phyloP scores from a whole-genome alignment of 78 protist genomes.

The Dictyostelium purpureum region DNA sequence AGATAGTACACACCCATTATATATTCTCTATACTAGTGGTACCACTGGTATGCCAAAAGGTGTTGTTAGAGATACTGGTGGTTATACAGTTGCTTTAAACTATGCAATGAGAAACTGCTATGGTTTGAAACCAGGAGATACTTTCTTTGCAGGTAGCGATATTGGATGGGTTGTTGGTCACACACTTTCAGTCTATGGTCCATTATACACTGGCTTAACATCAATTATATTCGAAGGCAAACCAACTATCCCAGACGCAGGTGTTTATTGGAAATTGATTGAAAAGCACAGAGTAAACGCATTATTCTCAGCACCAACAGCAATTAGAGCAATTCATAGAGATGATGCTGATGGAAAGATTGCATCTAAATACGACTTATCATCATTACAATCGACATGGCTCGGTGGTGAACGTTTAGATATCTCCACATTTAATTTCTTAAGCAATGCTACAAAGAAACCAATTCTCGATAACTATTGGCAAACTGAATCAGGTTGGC shows the following conservation, averaged over 20 bases:
- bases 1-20: background rate
- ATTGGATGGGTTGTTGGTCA: background rate
- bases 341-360: background rate
- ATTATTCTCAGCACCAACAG: background rate
- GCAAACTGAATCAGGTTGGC: slow-evolving; percentile 55
- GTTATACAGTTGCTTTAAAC: background rate
- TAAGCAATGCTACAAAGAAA: background rate
- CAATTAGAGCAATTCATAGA: background rate
- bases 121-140: background rate
- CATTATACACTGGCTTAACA: background rate
- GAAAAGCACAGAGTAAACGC: background rate
- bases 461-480: slow-evolving; percentile 56
- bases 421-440: background rate
- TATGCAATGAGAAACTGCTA: background rate
- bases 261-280: background rate
- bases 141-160: background rate
- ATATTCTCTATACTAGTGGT: background rate
- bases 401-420: background rate
- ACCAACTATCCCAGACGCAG: background rate
- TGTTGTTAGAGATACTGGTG: background rate
- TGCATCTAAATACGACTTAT: background rate
- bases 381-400: background rate
- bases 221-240: background rate
- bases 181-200: background rate
- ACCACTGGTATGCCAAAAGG: slow-evolving; percentile 3